Percentiles rank a stretch among this genome's conserved stretches.
These are phyloP conservation scores for Curvularia lunata DNA, from an alignment of 2,329 filamentous ascomycete genomes.

Conservation along the genomic window DNA sequence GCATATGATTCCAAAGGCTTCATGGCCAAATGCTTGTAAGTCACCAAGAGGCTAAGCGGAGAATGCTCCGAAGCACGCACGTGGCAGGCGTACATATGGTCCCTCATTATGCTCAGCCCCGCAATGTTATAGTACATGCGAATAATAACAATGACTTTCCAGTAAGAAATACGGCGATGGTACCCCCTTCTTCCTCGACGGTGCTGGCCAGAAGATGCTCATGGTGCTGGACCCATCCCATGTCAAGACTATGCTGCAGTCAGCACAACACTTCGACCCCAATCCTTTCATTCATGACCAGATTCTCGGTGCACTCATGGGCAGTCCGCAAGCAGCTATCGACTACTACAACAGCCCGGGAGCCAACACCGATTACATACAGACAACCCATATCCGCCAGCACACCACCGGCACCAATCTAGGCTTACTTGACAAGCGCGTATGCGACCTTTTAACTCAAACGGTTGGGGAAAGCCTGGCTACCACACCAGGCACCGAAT, in stretches of 20 bases:
- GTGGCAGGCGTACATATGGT: too few species aligned
- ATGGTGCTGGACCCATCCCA: constrained; percentile 22
- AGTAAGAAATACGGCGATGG: constrained; percentile 25
- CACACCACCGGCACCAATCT: constrained; percentile 17
- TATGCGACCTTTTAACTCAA: constrained; percentile 15
- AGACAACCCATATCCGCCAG: constrained; percentile 21
- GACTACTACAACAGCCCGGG: constrained; percentile 20
- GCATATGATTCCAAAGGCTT: constrained; percentile 19
- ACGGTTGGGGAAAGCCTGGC: constrained; percentile 11
- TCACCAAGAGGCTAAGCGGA: neutral
- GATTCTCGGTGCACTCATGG: constrained; percentile 25
- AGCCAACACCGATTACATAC: constrained; percentile 17
- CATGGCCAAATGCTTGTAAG: constrained; percentile 24
- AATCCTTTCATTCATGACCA: constrained; percentile 23
- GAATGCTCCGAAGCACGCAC: neutral
- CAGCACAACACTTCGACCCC: constrained; percentile 20
- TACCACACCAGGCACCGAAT: neutral
- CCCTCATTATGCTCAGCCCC: too few species aligned
- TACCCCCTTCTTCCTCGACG: constrained; percentile 26
- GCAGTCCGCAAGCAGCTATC: constrained; percentile 21
- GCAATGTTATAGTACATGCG: neutral
- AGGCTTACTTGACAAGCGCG: constrained; percentile 12
- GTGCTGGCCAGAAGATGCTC: constrained; percentile 24
- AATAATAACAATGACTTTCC: neutral
- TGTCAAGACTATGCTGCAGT: constrained; percentile 17